Base-by-base conservation (phyloP, 2,329 filamentous ascomycete genomes). In the Clonostachys rhizophaga region DNA sequence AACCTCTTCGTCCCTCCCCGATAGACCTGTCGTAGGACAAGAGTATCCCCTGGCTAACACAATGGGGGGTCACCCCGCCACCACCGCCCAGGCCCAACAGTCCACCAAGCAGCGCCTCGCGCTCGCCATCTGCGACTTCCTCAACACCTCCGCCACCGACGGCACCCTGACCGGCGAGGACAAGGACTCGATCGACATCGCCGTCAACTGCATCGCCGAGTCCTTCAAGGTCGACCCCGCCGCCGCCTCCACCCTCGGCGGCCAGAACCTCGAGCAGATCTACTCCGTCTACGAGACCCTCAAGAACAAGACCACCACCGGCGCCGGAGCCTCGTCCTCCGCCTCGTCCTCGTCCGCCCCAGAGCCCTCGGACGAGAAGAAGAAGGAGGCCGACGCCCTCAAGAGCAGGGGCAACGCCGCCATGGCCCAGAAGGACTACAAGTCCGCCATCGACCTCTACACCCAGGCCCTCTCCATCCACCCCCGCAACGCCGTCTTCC, bases 261-360 rank as follows among this genome's bases (percentile, higher is more conserved):
- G 84, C 54, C 91, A 97, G 74, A 91, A 86, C 65, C 85, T 99
- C 51, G 78, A 91, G 51, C 85, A 86, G 67, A 95, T 99, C 72
- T 99, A 95, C 78, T 84, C 84, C 62, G 91, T 96, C 54, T 97
- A 96, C 71, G 94, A 99, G 74, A 96, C 95, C 71, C 81, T 96
- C 54, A 91, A 91, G 73, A 55, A 69, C 12, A 55, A 67, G 2
- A 61, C 71, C 11, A 48, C 65, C 40, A 58, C 68, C 13, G 60
- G 74, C 46, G 69, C 76, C 42, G 20, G 24, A 24, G 63, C 69
- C n/a, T 61, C 74, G 12, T 61, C 70, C 2, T 53, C 65, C n/a
- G 51, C 68, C 2, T 55, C 60, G n/a, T n/a, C n/a, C n/a, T n/a
- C n/a, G n/a, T n/a, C n/a, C 47, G 53, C 59, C 14, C 58, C 66